Evolutionary conservation across 73 alveolate genomes (phyloP).

Genomic region (Urostyla sp.): DNA sequence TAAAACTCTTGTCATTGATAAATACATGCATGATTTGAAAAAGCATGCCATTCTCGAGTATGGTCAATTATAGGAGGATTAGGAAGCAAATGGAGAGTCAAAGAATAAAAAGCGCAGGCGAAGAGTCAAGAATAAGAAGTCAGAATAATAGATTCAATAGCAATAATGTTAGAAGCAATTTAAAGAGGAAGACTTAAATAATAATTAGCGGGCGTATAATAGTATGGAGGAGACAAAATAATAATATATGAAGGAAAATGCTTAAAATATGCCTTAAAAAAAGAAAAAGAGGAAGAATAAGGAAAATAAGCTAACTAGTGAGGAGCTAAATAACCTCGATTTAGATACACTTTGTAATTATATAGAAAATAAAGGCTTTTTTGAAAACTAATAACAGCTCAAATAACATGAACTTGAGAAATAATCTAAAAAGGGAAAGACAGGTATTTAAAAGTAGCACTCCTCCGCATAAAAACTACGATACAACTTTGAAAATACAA

Average conservation of each 20-base stretch:
- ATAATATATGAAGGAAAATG: neutral
- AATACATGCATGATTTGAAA: slow-evolving; percentile 44
- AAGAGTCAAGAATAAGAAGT: neutral
- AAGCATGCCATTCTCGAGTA: slow-evolving; percentile 43
- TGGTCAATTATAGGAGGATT: slow-evolving; percentile 5
- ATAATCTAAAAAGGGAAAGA: neutral
- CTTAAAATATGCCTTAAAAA: neutral
- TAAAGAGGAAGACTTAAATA: neutral
- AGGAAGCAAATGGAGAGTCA: slow-evolving; percentile 28
- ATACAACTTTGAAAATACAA: neutral
- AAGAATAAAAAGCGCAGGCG: slow-evolving; percentile 48
- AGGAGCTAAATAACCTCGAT: slow-evolving; percentile 8
- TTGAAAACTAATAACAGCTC: neutral
- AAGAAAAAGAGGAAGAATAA: slow-evolving; percentile 40
- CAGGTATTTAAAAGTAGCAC: neutral
- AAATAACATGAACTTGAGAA: neutral
- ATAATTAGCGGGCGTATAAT: neutral
- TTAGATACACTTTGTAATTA: slow-evolving; percentile 25
- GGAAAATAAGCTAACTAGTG: slow-evolving; percentile 30
- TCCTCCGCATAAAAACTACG: no score
- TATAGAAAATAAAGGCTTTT: slow-evolving; percentile 8
- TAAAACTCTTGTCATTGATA: slow-evolving; percentile 21
- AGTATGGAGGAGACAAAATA: neutral
- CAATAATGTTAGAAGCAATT: neutral
- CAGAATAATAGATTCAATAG: neutral